A percentile compares a stretch with the other conserved stretches of the same genome.
phyloP scores from a whole-genome alignment of 768 basidiomycete genomes.

The Leccinum sublutescens region DNA sequence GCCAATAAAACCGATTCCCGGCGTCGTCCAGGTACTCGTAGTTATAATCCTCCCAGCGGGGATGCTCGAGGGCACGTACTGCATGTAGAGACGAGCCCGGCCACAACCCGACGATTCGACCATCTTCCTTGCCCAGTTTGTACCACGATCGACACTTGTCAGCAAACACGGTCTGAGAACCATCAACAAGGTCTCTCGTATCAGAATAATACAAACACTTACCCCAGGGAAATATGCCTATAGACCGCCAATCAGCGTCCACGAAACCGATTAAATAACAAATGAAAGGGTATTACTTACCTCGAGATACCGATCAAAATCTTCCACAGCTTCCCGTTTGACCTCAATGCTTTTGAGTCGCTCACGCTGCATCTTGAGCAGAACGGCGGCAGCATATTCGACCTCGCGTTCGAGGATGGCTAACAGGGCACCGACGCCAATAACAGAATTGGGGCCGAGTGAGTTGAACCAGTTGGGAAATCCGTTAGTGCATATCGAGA shows the following conservation, averaged over 20 bases:
- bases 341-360: conserved; percentile 59
- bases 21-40: conserved; percentile 45
- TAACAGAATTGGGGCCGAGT: conserved; percentile 55
- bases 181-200: conserved; percentile 2
- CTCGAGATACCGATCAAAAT: conserved; percentile 61
- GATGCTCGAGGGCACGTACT: conserved; percentile 45
- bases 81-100: conserved; percentile 59
- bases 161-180: conserved; percentile 51
- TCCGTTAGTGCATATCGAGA: conserved; percentile 55
- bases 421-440: conserved; percentile 56
- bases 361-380: conserved; percentile 62
- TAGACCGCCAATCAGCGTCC: neutral
- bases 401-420: conserved; percentile 55
- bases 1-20: conserved; percentile 54
- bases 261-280: too few relatives aligned
- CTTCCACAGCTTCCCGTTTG: conserved; percentile 56
- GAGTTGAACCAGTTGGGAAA: conserved; percentile 70
- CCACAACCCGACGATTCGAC: conserved; percentile 57
- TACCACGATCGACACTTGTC: conserved; percentile 65
- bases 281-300: conserved; percentile 24
- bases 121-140: conserved; percentile 54
- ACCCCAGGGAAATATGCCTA: conserved; percentile 20
- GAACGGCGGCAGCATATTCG: conserved; percentile 53
- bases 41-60: conserved; percentile 65
- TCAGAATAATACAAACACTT: neutral